A percentile compares a stretch with the other conserved stretches of the same genome.
phyloP scores from a whole-genome alignment of 306 rosid species.

The Casuarina equisetifolia region DNA sequence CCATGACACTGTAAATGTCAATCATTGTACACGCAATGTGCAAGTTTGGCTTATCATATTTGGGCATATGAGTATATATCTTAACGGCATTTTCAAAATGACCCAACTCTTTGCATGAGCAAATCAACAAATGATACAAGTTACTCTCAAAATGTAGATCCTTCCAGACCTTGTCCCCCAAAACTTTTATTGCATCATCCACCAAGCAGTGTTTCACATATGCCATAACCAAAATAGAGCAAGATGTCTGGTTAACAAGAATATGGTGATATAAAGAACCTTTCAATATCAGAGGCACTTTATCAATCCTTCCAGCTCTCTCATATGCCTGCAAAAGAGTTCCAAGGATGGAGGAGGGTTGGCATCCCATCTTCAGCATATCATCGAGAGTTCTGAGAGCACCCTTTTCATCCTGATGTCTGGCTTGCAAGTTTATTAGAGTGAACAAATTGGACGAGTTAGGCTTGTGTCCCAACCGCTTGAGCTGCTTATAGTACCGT shows the following conservation, averaged over 20 bases:
- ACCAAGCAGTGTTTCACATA: conserved; percentile 76
- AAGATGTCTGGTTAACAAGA: conserved; percentile 71
- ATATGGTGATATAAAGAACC: conserved; percentile 60
- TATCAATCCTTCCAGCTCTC: conserved; percentile 61
- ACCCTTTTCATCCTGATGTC: conserved; percentile 65
- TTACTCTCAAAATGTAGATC: conserved; percentile 67
- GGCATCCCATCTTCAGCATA: conserved; percentile 73
- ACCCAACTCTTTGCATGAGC: conserved; percentile 79
- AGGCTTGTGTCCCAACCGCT: conserved; percentile 58
- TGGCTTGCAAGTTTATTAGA: conserved; percentile 68
- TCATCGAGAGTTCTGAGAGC: conserved; percentile 59
- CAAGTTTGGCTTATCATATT: conserved; percentile 56
- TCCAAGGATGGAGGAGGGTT: conserved; percentile 61
- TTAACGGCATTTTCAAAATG: conserved; percentile 66
- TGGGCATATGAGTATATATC: conserved; percentile 53
- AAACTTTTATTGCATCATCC: conserved; percentile 59
- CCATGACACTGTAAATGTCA: conserved; percentile 66
- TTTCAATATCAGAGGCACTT: conserved; percentile 59
- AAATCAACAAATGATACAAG: conserved; percentile 84
- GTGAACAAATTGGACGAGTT: conserved; percentile 81
- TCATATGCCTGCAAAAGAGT: conserved; percentile 72
- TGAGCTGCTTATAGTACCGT: conserved; percentile 59
- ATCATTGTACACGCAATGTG: conserved; percentile 86
- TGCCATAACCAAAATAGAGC: conserved; percentile 81
- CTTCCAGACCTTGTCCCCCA: conserved; percentile 71